Evolutionary conservation across 768 basidiomycete genomes (phyloP), one percentile per base, ranked within the genome.

Genomic region (Calocybe gangraenosa): DNA sequence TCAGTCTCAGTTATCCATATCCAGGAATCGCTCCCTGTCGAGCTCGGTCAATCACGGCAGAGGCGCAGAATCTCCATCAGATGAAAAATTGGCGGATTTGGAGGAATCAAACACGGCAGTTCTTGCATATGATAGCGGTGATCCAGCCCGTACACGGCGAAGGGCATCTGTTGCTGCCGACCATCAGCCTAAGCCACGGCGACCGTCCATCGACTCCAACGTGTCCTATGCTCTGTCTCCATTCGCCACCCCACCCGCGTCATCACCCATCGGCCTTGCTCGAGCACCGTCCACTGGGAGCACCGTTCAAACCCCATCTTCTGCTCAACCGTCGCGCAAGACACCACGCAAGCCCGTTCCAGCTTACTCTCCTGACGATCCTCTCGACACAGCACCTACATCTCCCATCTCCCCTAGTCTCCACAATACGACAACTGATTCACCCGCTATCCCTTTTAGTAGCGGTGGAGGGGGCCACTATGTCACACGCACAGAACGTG

Each of bases 291-390:
- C 34, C 20, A 25, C 41, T 0, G 44, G 38, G 5, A 14, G 22
- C 17, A n/a, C n/a, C 2, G n/a, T 19, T 23, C 52, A 44, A 15
- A 33, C 32, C 23, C 35, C 35, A 3, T 21, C 41, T 1, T 7
- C 37, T 8, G 30, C 37, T 2, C 51, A 25, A 1, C 10, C 41
- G 5, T 34, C 37, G 4, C 51, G 49, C 14, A 56, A 49, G 25
- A 49, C 52, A 11, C 25, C 49, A 17, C 50, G 57, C 22, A 58
- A 58, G 39, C 55, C 57, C 10, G 57, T 58, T 3, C 57, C 57
- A 3, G 52, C 41, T 1, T 58, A 58, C 37, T 18, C 35, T 7
- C 37, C 21, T 37, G 44, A 25, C 19, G 40, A 19, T 11, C 25
- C 20, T 42, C 40, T 5, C 25, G 8, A 19, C 3, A 14, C 13